Base-by-base conservation (phyloP, 1,284 basidiomycete genomes). In the Ceratobasidium sp. region DNA sequence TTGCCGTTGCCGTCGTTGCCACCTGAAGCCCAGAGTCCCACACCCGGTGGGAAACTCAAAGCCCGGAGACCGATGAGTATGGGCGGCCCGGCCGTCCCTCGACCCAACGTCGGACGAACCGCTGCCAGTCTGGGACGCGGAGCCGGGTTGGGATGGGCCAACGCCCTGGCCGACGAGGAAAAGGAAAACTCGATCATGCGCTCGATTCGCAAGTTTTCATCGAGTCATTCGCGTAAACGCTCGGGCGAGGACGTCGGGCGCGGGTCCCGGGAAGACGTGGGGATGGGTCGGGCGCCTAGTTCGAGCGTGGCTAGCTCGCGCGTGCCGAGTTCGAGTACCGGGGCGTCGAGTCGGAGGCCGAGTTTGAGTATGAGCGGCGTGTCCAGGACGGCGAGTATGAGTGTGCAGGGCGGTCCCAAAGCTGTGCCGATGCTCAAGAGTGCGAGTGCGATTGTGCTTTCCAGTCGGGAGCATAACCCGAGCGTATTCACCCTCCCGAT, bases 401-500 rank as follows among this genome's bases (percentile, higher is more conserved):
- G 49, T 20, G 50, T 52, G 8, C 13, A 50, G 40, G 25, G 31
- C 17, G 52, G 49, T 13, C 49, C 50, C 52, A 35, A 31, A 52
- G 42, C 38, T 35, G 31, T 45, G 8, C 52, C 50, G 1, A 54
- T 54, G 40, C 40, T 40, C 29, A 53, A 40, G 64, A 67, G 64
- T 25, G 64, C 64, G 17, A 47, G 52, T 17, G 64, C 52, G 8
- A 27, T 67, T 13, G 52, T 53, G 17, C 22, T 50, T 3, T 62
- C 57, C 2, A 43, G 22, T 6, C n/a, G 64, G 27, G 64, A 67
- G 29, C 55, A 22, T 20, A 52, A 67, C 29, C 64, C 64, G 25
- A 67, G 64, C 25, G 64, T 55, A 52, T 67, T 67, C 34, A 67
- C 64, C 6, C 40, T 67, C 2, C 64, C 64, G 47, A 52, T 20